phyloP scores from a whole-genome alignment of 371 early-diverging fungal genomes.

The Mortierella sp. region DNA sequence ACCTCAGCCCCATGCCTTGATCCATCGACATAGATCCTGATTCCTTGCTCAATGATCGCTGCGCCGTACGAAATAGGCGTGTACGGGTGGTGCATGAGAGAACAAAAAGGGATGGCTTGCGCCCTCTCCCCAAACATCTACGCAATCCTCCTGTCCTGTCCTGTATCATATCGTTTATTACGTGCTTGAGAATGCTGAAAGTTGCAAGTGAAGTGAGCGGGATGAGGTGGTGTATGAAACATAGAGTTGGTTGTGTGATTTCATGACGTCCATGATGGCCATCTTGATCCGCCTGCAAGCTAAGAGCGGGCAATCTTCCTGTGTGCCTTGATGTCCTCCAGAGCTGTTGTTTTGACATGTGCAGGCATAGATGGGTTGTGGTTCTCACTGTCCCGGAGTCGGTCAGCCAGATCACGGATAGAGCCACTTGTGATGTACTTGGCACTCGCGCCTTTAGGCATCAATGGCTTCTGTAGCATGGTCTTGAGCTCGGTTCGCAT shows the following conservation, averaged over 20 bases:
- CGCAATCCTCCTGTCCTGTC: no score
- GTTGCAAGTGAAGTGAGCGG: slow-evolving; percentile 1
- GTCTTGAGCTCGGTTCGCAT: slow-evolving; percentile 68
- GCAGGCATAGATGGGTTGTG: slow-evolving; percentile 57
- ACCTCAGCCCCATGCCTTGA: no score
- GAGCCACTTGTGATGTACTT: slow-evolving; percentile 81
- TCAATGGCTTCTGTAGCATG: slow-evolving; percentile 69
- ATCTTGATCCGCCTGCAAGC: not conserved
- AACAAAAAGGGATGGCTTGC: no score
- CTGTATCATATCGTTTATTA: not conserved
- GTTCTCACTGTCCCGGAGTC: slow-evolving; percentile 59
- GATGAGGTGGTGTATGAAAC: not conserved
- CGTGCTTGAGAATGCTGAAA: not conserved
- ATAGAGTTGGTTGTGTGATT: not conserved
- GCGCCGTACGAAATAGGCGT: no score
- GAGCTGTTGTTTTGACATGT: slow-evolving; percentile 53
- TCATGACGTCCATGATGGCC: no score
- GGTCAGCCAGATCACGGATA: slow-evolving; percentile 71
- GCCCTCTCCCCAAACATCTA: no score
- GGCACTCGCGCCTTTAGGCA: slow-evolving; percentile 78
- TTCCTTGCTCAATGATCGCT: no score
- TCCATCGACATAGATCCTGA: no score
- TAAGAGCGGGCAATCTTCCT: slow-evolving; percentile 14
- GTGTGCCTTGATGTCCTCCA: slow-evolving; percentile 57
- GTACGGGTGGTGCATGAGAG: no score